Base-by-base conservation (phyloP, 1,139 yeast species). In the Protomyces gravidus region DNA sequence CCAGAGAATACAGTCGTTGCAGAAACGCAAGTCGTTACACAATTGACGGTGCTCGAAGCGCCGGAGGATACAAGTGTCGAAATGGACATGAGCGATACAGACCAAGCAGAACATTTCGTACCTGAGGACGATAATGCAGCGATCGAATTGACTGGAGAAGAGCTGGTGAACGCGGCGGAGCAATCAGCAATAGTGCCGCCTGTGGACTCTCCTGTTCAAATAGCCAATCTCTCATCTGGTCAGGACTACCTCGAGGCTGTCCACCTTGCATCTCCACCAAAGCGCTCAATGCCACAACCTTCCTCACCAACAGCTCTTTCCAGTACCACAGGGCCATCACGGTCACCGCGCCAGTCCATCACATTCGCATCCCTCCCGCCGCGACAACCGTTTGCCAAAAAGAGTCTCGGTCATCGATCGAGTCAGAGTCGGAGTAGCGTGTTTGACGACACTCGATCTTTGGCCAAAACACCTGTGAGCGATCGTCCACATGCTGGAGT, bases 341-440 rank as follows among this genome's bases (percentile, higher is more conserved):
- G 39, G n/a, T 53, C 58, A 4, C 58, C 58, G n/a, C 50, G 58
- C 26, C 46, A 32, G 30, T 53, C 58, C 3, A 26, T 46, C 11
- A 39, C 58, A 6, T 55, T 55, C 23, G 59, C 59, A 21, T 36
- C 59, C 2, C 27, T 55, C n/a, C 59, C 59, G 15, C 53, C 53
- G 28, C 45, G 59, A 23, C 59, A 55, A 28, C 59, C 59, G 28
- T 55, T 55, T 33, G 53, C 48, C 13, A 55, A 55, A 49, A 55
- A 55, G 46, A 55, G 59, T 23, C 21, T 55, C 9, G 59, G 59
- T 27, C 58, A 40, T 17, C 28, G 58, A n/a, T 32, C 46, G 5
- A 53, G 58, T 33, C 58, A 45, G 13, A 46, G 39, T 25, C 58
- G 36, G 9, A 13, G 39, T 7, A 52, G 56, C 25, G 27, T 30